phyloP scores from a whole-genome alignment of 2,329 filamentous ascomycete species.

The Epichloe uncinata region DNA sequence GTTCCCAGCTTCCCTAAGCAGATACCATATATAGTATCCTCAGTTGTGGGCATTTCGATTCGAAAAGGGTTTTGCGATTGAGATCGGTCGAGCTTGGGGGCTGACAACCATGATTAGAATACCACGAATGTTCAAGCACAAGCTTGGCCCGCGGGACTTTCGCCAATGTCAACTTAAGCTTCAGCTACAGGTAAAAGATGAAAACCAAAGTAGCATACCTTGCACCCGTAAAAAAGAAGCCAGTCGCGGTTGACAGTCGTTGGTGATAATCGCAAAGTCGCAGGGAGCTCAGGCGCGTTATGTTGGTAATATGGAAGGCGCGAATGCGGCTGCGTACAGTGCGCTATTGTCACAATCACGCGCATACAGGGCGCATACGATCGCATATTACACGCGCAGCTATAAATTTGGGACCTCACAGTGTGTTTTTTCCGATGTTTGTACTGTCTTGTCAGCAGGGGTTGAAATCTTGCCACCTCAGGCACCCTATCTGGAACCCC shows the following conservation, averaged over 20 bases:
- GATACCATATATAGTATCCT: conserved; percentile 7
- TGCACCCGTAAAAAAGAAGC: conserved; percentile 1
- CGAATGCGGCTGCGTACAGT: conserved; percentile 4
- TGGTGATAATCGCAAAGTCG: background rate
- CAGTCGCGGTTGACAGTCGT: background rate
- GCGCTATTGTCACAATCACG: background rate
- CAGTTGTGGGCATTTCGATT: conserved; percentile 18
- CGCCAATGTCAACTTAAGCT: conserved; percentile 3
- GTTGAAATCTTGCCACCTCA: conserved; percentile 8
- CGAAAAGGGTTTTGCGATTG: conserved; percentile 10
- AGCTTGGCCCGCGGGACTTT: conserved; percentile 6
- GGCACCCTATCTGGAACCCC: conserved; percentile 8
- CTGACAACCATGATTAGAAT: conserved; percentile 11
- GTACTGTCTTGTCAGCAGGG: conserved; percentile 6
- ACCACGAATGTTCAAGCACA: conserved; percentile 5
- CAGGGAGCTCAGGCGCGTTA: conserved; percentile 1
- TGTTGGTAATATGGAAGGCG: background rate
- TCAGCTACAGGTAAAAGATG: background rate
- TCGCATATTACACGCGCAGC: no score
- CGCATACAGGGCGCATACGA: background rate
- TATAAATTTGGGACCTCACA: background rate
- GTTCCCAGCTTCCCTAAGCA: conserved; percentile 14
- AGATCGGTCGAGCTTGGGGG: conserved; percentile 10
- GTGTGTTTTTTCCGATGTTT: background rate
- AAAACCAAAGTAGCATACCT: background rate